Evolutionary conservation across 495 filamentous ascomycete species (phyloP).

Genomic region (Annulohypoxylon nitens): DNA sequence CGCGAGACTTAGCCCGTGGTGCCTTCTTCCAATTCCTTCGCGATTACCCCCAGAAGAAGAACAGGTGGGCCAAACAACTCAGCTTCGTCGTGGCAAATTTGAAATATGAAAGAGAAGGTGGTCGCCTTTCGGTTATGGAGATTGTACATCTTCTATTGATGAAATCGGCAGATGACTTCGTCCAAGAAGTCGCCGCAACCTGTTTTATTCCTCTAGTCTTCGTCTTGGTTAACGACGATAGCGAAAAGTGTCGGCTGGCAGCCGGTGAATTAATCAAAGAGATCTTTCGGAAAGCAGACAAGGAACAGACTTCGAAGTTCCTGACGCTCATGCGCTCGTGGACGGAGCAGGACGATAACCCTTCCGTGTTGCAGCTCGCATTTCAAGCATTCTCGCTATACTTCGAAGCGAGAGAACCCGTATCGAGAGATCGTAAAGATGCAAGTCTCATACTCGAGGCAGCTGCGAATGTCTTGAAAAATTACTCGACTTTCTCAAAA

Average conservation of each 20-base stretch:
- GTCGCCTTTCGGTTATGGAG: slow-evolving; percentile 92
- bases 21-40: slow-evolving; percentile 94
- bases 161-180: slow-evolving; percentile 82
- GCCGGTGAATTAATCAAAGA: slow-evolving; percentile 82
- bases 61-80: slow-evolving; percentile 87
- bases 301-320: slow-evolving; percentile 76
- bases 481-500: slow-evolving; percentile 52
- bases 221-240: slow-evolving; percentile 88
- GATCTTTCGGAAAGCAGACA: slow-evolving; percentile 82
- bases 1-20: slow-evolving; percentile 86
- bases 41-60: slow-evolving; percentile 92
- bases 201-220: slow-evolving; percentile 91
- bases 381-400: slow-evolving; percentile 86
- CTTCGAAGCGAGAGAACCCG: slow-evolving; percentile 74
- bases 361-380: slow-evolving; percentile 75
- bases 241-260: slow-evolving; percentile 85
- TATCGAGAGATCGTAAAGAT: slow-evolving; percentile 71
- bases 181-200: slow-evolving; percentile 82
- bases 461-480: slow-evolving; percentile 63
- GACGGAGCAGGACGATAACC: slow-evolving; percentile 78
- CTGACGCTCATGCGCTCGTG: slow-evolving; percentile 78
- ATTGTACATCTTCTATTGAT: slow-evolving; percentile 83
- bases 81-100: slow-evolving; percentile 90
- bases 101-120: slow-evolving; percentile 87
- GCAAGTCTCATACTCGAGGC: slow-evolving; percentile 58